phyloP scores from a whole-genome alignment of 352 stramenopile species.

The Achlya hypogyna region DNA sequence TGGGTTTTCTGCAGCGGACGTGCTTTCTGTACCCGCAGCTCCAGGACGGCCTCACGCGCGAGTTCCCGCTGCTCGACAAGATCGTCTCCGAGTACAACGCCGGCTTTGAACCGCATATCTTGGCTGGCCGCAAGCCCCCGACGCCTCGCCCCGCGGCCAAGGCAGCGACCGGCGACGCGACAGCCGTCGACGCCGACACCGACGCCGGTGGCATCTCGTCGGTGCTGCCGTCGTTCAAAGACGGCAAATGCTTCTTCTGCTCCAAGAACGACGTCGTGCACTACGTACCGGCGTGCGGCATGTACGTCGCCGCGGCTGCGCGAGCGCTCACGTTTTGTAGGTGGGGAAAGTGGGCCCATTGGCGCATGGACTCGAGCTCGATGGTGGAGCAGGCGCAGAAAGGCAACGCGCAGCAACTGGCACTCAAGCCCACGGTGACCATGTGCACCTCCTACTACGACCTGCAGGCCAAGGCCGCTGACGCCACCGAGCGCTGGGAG shows the following conservation, averaged over 20 bases:
- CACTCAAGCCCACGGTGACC: slow-evolving; percentile 32
- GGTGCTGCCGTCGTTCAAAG: slow-evolving; percentile 66
- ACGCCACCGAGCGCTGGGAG: slow-evolving; percentile 34
- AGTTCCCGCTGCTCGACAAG: slow-evolving; percentile 68
- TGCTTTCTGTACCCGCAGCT: slow-evolving; percentile 78
- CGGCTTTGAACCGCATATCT: slow-evolving; percentile 65
- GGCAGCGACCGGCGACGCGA: too few relatives aligned
- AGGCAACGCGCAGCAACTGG: not conserved
- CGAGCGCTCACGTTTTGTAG: not conserved
- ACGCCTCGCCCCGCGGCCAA: too few relatives aligned
- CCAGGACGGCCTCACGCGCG: slow-evolving; percentile 53
- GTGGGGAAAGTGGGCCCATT: slow-evolving; percentile 80
- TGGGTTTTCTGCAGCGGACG: slow-evolving; percentile 68
- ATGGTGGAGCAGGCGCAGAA: not conserved
- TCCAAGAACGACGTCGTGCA: slow-evolving; percentile 75
- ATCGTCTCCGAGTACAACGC: slow-evolving; percentile 79
- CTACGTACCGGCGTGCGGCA: slow-evolving; percentile 63
- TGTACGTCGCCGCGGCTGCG: slow-evolving; percentile 21
- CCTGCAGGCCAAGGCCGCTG: slow-evolving; percentile 54
- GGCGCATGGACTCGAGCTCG: slow-evolving; percentile 46
- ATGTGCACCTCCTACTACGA: slow-evolving; percentile 86
- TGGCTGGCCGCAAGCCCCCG: slow-evolving; percentile 41
- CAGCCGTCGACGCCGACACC: not conserved
- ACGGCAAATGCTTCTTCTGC: slow-evolving; percentile 79
- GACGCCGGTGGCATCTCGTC: slow-evolving; percentile 47